A percentile compares a stretch with the other conserved stretches of the same genome.
phyloP scores from a whole-genome alignment of 345 rosid species.

The Xanthoceras sorbifolium region DNA sequence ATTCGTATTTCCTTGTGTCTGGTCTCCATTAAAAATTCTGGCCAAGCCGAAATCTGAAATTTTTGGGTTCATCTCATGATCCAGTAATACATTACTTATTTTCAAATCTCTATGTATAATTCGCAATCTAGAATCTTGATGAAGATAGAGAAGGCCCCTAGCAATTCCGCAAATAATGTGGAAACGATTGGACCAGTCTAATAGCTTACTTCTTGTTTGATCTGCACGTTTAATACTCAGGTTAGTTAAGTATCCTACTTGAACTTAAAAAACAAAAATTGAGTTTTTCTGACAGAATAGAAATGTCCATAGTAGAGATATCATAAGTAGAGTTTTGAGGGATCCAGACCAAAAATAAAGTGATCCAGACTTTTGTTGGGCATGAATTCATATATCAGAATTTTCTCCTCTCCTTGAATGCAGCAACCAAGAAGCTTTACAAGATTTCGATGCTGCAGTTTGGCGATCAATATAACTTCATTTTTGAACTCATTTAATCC shows the following conservation, averaged over 20 bases:
- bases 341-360: slow-evolving; percentile 35
- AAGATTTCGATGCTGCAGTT: slow-evolving; percentile 46
- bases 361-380: slow-evolving; percentile 35
- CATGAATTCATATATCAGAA: slow-evolving; percentile 40
- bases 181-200: slow-evolving; percentile 38
- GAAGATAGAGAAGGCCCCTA: slow-evolving; percentile 50
- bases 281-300: too few relatives aligned
- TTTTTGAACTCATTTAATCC: slow-evolving; percentile 24
- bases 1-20: slow-evolving; percentile 38
- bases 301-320: background rate
- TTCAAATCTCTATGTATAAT: slow-evolving; percentile 47
- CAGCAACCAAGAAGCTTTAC: slow-evolving; percentile 46
- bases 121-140: slow-evolving; percentile 47
- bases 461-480: slow-evolving; percentile 26
- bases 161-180: slow-evolving; percentile 46
- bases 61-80: slow-evolving; percentile 44
- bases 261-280: background rate
- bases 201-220: slow-evolving; percentile 10
- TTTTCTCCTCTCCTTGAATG: slow-evolving; percentile 35
- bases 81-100: slow-evolving; percentile 43
- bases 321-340: background rate
- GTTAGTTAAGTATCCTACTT: background rate
- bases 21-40: slow-evolving; percentile 39
- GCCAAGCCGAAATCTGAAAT: slow-evolving; percentile 57
- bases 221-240: background rate